These are phyloP conservation scores for Erysiphe neolycopersici DNA, from an alignment of 2,329 filamentous ascomycete genomes.

Conservation along the genomic window DNA sequence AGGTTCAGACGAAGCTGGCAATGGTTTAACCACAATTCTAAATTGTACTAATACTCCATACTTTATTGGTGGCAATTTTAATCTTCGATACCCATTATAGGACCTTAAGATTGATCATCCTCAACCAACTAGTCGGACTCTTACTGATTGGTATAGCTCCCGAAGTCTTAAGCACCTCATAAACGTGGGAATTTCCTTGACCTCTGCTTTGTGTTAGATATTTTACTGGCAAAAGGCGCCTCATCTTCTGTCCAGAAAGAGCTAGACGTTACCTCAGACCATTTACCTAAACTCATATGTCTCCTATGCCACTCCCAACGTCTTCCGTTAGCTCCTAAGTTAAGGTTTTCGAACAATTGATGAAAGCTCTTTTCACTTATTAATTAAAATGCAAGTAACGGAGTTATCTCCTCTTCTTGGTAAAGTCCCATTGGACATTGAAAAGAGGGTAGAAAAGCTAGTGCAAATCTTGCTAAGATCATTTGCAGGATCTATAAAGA, in stretches of 20 bases:
- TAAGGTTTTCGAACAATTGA: neutral
- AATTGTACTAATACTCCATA: too few relatives aligned
- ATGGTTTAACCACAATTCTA: too few relatives aligned
- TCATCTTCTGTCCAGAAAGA: neutral
- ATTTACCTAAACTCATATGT: neutral
- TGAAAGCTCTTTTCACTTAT: neutral
- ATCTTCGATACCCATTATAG: too few relatives aligned
- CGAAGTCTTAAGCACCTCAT: too few relatives aligned
- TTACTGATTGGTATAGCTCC: too few relatives aligned
- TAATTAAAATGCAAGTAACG: neutral
- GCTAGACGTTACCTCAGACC: neutral
- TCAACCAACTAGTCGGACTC: too few relatives aligned
- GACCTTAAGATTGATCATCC: too few relatives aligned
- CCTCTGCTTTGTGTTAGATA: neutral
- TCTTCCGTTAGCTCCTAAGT: neutral
- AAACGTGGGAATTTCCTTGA: neutral
- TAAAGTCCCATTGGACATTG: neutral
- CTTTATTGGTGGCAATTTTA: too few relatives aligned
- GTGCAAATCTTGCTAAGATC: neutral
- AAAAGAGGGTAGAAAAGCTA: neutral
- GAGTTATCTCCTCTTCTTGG: neutral
- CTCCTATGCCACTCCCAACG: neutral
- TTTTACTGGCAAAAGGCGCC: neutral
- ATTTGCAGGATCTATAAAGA: neutral
- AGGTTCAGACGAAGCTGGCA: too few relatives aligned